These are phyloP conservation scores for Aspergillus novofumigatus DNA, from an alignment of 2,329 filamentous ascomycete species.

Conservation along the genomic window DNA sequence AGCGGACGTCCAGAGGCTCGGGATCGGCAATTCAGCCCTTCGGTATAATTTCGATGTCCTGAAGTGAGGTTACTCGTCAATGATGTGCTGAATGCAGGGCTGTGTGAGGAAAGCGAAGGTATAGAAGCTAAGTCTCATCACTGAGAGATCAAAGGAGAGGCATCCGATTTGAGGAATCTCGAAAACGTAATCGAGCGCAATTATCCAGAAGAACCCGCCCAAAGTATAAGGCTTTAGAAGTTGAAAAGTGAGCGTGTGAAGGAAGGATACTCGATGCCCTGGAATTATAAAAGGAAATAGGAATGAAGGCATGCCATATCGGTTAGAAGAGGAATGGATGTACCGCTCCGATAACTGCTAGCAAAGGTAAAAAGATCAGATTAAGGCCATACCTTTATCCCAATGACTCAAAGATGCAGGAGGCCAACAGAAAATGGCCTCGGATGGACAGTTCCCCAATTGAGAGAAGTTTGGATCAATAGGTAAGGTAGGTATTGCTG, in stretches of 20 bases:
- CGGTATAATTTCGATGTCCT: too few relatives aligned
- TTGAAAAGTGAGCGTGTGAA: background rate
- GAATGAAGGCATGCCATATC: background rate
- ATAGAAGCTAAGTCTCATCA: too few relatives aligned
- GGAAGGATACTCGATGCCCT: background rate
- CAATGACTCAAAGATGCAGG: background rate
- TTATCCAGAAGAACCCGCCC: background rate
- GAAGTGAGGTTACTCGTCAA: too few relatives aligned
- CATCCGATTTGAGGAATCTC: too few relatives aligned
- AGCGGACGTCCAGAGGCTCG: background rate
- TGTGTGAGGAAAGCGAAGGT: too few relatives aligned
- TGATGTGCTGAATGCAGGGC: too few relatives aligned
- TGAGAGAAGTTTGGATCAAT: too few relatives aligned
- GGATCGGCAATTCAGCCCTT: background rate
- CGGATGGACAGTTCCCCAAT: too few relatives aligned
- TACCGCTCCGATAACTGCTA: background rate
- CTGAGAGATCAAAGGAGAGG: too few relatives aligned
- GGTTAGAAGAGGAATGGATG: background rate
- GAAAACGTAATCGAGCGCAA: background rate
- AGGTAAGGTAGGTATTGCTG: too few relatives aligned
- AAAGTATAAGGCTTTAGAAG: background rate
- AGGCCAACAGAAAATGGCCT: too few relatives aligned
- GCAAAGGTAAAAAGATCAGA: background rate
- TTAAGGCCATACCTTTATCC: background rate
- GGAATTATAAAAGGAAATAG: background rate